phyloP scores from a whole-genome alignment of 192 early-diverging fungal species.

The Obelidium mucronatum region DNA sequence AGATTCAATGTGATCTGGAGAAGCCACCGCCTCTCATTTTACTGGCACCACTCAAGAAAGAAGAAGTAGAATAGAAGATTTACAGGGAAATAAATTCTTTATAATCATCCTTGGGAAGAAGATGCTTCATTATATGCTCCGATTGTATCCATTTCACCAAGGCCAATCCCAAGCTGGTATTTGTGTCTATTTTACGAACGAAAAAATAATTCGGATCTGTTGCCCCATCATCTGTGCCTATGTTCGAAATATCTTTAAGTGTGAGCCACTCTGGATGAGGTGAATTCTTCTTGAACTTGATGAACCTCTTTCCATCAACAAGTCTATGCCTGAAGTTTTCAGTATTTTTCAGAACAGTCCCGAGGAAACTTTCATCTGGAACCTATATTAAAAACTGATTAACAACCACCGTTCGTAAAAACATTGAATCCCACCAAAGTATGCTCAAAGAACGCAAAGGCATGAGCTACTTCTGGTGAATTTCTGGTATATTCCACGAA shows the following conservation, averaged over 20 bases:
- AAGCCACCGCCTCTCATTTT: neutral
- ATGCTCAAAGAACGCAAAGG: constrained; percentile 44
- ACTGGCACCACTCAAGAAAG: neutral
- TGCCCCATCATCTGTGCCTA: constrained; percentile 13
- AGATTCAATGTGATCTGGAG: constrained; percentile 22
- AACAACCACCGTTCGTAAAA: neutral
- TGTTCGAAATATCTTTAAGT: neutral
- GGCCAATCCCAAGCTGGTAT: neutral
- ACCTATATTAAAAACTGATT: constrained; percentile 13
- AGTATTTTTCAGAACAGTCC: constrained; percentile 33
- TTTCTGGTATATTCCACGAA: constrained; percentile 35
- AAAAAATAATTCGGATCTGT: constrained; percentile 47
- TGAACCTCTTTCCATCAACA: constrained; percentile 35
- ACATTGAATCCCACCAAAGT: neutral
- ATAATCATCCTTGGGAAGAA: neutral
- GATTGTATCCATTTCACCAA: constrained; percentile 49
- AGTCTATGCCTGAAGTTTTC: constrained; percentile 32
- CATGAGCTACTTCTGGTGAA: constrained; percentile 26
- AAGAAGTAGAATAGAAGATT: neutral
- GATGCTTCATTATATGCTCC: constrained; percentile 44
- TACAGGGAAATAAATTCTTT: constrained; percentile 7
- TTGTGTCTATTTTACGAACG: constrained; percentile 47
- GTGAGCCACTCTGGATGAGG: constrained; percentile 34
- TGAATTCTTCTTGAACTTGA: constrained; percentile 22
- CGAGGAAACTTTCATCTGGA: constrained; percentile 49